Evolutionary conservation across 2,329 filamentous ascomycete species (phyloP).

Genomic region (Ramichloridium luteum): DNA sequence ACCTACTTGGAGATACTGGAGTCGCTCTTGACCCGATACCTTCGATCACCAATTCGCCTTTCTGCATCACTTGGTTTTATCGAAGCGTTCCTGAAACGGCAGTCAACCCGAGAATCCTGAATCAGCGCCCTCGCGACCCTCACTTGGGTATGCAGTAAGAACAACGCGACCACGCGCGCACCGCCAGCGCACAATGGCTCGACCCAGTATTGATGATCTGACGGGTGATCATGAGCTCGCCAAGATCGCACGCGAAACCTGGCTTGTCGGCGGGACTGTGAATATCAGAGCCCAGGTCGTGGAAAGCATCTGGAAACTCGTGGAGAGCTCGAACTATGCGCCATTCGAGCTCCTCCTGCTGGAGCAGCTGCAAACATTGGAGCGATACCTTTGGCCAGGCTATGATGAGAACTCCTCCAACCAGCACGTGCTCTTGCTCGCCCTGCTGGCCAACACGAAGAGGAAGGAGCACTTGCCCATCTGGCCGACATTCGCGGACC

Average conservation of each 20-base stretch:
- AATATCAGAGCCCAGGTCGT: conserved; percentile 71
- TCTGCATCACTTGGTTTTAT: too few relatives aligned
- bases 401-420: conserved; percentile 74
- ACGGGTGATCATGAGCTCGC: conserved; percentile 55
- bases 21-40: too few relatives aligned
- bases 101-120: too few relatives aligned
- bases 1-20: too few relatives aligned
- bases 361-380: conserved; percentile 81
- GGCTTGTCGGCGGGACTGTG: conserved; percentile 56
- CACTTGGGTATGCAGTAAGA: too few relatives aligned
- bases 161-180: too few relatives aligned
- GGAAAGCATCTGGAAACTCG: conserved; percentile 77
- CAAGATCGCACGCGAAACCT: conserved; percentile 68
- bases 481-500: conserved; percentile 73
- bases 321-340: conserved; percentile 71
- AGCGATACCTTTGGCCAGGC: conserved; percentile 91
- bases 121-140: too few relatives aligned
- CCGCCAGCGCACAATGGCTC: conserved; percentile 24
- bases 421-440: conserved; percentile 78
- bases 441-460: conserved; percentile 77
- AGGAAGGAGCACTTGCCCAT: conserved; percentile 72
- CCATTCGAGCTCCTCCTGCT: conserved; percentile 67
- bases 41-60: too few relatives aligned
- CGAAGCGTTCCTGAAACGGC: too few relatives aligned
- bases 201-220: conserved; percentile 55